A percentile compares a stretch with the other conserved stretches of the same genome.
phyloP scores from a whole-genome alignment of 1,284 basidiomycete species.

The Nidula niveotomentosa region DNA sequence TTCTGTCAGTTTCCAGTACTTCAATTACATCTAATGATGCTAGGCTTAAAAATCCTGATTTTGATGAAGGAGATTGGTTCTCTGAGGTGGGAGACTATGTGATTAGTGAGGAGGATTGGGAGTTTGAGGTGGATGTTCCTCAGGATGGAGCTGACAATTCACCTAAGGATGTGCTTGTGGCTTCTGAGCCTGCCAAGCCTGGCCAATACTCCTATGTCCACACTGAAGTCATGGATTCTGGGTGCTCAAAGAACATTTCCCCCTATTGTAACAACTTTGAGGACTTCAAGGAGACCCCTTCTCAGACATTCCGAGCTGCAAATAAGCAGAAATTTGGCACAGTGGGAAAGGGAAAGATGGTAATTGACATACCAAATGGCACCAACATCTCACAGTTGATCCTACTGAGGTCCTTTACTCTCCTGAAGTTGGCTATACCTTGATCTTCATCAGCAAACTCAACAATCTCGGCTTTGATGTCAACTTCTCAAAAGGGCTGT shows the following conservation, averaged over 20 bases:
- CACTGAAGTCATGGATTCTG: conserved; percentile 35
- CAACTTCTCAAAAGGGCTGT: conserved; percentile 25
- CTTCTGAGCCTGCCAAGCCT: too few relatives aligned
- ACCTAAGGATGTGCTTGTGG: too few relatives aligned
- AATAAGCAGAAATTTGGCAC: conserved; percentile 32
- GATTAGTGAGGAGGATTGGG: too few relatives aligned
- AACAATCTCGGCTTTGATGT: conserved; percentile 25
- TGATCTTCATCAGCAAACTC: conserved; percentile 32
- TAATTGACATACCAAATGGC: conserved; percentile 35
- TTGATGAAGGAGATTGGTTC: too few relatives aligned
- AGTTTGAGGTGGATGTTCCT: too few relatives aligned
- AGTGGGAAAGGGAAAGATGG: conserved; percentile 29
- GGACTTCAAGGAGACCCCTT: conserved; percentile 22
- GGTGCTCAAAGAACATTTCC: conserved; percentile 35
- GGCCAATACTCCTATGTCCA: too few relatives aligned
- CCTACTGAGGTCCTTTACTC: conserved; percentile 35
- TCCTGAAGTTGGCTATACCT: conserved; percentile 29
- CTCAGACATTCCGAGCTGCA: conserved; percentile 26
- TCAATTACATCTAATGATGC: too few relatives aligned
- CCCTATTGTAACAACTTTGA: conserved; percentile 32
- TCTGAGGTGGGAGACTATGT: too few relatives aligned
- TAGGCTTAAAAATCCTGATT: too few relatives aligned
- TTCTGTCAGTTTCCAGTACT: too few relatives aligned
- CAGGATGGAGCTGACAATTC: too few relatives aligned
- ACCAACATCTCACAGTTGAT: conserved; percentile 16